These are phyloP conservation scores for Agapanthus africanus DNA, from an alignment of 106 monocot genomes.

Conservation along the genomic window DNA sequence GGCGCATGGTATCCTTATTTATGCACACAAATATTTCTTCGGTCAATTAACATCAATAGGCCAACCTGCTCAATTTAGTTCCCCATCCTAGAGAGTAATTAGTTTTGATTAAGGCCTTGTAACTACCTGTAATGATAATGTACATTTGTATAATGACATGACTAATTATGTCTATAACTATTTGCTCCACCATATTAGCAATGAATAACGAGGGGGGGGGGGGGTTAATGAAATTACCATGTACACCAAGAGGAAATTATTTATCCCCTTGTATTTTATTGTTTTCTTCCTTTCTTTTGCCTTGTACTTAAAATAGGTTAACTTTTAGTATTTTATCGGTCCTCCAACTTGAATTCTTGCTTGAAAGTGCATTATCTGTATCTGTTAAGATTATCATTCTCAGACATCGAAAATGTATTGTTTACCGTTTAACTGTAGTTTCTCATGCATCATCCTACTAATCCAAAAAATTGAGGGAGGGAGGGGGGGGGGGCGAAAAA, in stretches of 20 bases:
- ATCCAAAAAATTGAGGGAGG: too few species aligned
- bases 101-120: too few species aligned
- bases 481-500: too few species aligned
- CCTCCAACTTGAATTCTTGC: not conserved
- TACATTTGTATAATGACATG: not conserved
- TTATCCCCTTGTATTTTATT: not conserved
- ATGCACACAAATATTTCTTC: too few species aligned
- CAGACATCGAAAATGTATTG: not conserved
- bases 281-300: not conserved
- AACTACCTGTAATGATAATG: not conserved
- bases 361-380: not conserved
- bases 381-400: not conserved
- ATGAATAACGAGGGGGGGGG: too few species aligned
- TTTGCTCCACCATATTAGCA: not conserved
- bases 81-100: too few species aligned
- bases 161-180: not conserved
- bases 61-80: too few species aligned
- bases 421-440: not conserved
- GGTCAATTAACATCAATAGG: too few species aligned
- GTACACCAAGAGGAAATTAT: not conserved
- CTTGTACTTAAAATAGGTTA: not conserved
- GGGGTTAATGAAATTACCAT: not conserved
- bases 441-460: too few species aligned
- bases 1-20: too few species aligned
- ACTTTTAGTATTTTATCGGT: not conserved